Percentiles rank a stretch among this genome's conserved stretches.
Evolutionary conservation across 2,329 filamentous ascomycete species (phyloP).

Genomic region (Aspergillus sp.): DNA sequence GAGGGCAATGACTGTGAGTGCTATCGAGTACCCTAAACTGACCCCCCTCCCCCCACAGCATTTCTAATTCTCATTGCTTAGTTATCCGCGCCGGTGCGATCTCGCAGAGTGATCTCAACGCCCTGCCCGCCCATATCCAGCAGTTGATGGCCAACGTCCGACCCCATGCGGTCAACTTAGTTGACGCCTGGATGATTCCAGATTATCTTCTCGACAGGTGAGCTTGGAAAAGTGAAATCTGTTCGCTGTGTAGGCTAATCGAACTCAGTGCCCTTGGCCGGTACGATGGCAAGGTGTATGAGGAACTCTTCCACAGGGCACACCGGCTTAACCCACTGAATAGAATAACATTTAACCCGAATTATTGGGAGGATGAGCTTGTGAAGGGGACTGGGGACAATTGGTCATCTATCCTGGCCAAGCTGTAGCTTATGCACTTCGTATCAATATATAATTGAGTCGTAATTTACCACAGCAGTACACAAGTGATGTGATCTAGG

Average conservation of each 20-base stretch:
- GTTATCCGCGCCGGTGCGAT: conserved; percentile 48
- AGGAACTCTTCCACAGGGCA: conserved; percentile 52
- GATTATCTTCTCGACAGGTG: conserved; percentile 51
- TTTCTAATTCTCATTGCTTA: background rate
- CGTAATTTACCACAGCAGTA: background rate
- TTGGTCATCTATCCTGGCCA: conserved; percentile 14
- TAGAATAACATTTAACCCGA: conserved; percentile 48
- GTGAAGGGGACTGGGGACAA: conserved; percentile 19
- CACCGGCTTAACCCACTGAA: conserved; percentile 54
- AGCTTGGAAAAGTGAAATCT: background rate
- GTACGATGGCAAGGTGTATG: conserved; percentile 54
- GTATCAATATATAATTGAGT: background rate
- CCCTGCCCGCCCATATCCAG: conserved; percentile 42
- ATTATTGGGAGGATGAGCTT: conserved; percentile 28
- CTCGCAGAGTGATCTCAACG: conserved; percentile 40
- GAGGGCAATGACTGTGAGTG: background rate
- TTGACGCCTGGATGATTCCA: conserved; percentile 54
- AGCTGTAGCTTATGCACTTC: conserved; percentile 11
- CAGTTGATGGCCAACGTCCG: conserved; percentile 49
- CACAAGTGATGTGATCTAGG: background rate
- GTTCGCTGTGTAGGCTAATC: background rate
- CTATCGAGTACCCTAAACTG: background rate
- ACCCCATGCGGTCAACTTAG: conserved; percentile 52
- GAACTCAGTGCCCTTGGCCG: conserved; percentile 47
- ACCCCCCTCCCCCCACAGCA: background rate